Base-by-base conservation (phyloP, 148 eudicot species). In the Rhododendron williamsianum region DNA sequence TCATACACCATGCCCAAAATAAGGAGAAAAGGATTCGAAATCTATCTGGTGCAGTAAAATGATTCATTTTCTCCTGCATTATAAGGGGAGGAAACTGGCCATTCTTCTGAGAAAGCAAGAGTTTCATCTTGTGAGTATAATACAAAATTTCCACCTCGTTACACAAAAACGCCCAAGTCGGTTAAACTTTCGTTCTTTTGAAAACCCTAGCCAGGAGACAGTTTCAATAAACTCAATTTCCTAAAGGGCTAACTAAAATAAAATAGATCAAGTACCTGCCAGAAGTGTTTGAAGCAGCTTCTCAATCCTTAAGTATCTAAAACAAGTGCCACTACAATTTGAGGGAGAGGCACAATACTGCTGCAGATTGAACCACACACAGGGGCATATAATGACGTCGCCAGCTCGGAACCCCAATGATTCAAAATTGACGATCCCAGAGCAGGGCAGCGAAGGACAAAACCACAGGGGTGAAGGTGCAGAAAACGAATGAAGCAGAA, bases 341-440 rank as follows among this genome's bases (percentile, higher is more conserved):
- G 88, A 72, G 89, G 83, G 86, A 89, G 91, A 88, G 78, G 90
- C 88, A 86, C 89, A 90, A 91, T 87, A 82, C 92, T 90, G 46
- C 90, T 87, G 76, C 91, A 88, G 83, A 87, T 76, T 89, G 91
- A 90, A 90, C 86, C 91, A 90, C 84, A 91, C 83, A 88, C 58
- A 41, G 45, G 88, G 86, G 90, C 89, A 90, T 83, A 89, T 89
- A 93, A 89, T 84, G 91, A 90, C 35, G 94, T 81, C 85, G 94
- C 91, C 91, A 91, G 88, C 92, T 86, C 87, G 89, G 91, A 89
- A 86, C 94, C 93, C 88, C 91, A 94, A 89, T 88, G 89, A 86
- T 88, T 90, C 92, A 89, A 87, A 89, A 91, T 88, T 90, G 94
- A 91, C 91, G 93, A 92, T 92, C 93, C 91, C 90, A 89, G 91